Percentiles rank a stretch among this genome's conserved stretches.
Conservation (phyloP, 2,329 filamentous ascomycete genomes). For the Aspergillus sp. region DNA sequence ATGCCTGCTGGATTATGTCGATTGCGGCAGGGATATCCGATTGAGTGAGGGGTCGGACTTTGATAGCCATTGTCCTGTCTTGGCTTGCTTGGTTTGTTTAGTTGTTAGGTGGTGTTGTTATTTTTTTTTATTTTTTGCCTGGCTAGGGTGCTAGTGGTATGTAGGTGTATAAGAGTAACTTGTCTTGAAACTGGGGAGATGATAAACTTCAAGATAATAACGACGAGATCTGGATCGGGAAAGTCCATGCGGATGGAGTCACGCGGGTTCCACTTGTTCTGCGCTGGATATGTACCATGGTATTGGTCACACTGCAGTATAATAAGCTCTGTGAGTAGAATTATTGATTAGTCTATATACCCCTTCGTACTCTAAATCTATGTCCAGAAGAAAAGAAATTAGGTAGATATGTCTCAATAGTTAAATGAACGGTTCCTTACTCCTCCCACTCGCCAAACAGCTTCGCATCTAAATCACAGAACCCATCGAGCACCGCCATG, state of each 20-base stretch:
- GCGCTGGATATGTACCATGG: background rate
- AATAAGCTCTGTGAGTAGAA: background rate
- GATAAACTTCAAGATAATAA: constrained; percentile 3
- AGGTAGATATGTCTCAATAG: background rate
- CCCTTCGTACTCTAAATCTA: constrained; percentile 1
- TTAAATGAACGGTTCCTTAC: background rate
- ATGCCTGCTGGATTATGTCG: constrained; percentile 65
- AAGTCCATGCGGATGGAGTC: constrained; percentile 7
- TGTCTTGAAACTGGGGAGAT: background rate
- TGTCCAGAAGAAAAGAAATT: background rate
- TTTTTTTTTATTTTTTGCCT: background rate
- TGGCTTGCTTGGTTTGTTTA: background rate
- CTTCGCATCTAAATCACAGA: constrained; percentile 52
- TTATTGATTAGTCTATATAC: background rate
- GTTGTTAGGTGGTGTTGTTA: background rate
- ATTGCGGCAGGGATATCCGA: constrained; percentile 64
- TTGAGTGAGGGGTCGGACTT: constrained; percentile 57
- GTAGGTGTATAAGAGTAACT: background rate
- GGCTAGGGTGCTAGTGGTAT: background rate
- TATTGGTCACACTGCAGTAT: background rate
- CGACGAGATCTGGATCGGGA: constrained; percentile 2
- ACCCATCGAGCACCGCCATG: constrained; percentile 55
- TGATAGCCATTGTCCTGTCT: constrained; percentile 48
- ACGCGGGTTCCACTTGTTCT: constrained; percentile 2
- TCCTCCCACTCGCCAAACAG: constrained; percentile 50